Percentiles rank a stretch among this genome's conserved stretches.
These are phyloP conservation scores for Talaromyces sp. DNA, from an alignment of 2,329 filamentous ascomycete genomes.

Conservation along the genomic window DNA sequence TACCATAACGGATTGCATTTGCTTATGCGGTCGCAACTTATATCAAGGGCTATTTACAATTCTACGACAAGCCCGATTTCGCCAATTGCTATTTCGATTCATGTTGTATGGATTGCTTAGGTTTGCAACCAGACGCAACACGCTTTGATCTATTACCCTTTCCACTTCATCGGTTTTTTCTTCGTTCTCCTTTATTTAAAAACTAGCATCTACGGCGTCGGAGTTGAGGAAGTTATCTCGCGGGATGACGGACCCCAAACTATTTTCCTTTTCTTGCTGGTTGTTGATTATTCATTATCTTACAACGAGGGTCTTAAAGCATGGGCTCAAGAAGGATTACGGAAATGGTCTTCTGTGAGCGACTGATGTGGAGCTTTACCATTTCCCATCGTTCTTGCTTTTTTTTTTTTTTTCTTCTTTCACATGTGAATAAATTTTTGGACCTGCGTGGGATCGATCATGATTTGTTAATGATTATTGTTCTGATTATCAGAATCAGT, in stretches of 20 bases:
- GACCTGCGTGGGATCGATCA: neutral
- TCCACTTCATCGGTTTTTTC: neutral
- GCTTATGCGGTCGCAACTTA: neutral
- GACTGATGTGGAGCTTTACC: neutral
- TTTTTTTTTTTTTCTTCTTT: neutral
- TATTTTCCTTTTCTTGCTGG: neutral
- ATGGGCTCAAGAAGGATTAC: neutral
- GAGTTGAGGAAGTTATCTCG: neutral
- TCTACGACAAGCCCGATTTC: neutral
- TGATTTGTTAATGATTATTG: neutral
- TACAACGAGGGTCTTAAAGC: neutral
- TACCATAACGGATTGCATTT: neutral
- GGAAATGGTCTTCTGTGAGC: neutral
- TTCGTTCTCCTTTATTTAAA: neutral
- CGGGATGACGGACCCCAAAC: neutral
- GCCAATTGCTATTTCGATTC: neutral
- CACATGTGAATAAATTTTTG: conserved; percentile 9
- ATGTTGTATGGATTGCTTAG: neutral
- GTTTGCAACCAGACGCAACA: neutral
- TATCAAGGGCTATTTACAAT: neutral
- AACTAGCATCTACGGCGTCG: conserved; percentile 15
- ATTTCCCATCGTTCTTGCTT: neutral
- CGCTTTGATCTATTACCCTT: neutral
- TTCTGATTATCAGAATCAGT: neutral
- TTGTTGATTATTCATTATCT: neutral